Conservation (phyloP, 2,329 filamentous ascomycete species). For the Talaromyces verruculosus region DNA sequence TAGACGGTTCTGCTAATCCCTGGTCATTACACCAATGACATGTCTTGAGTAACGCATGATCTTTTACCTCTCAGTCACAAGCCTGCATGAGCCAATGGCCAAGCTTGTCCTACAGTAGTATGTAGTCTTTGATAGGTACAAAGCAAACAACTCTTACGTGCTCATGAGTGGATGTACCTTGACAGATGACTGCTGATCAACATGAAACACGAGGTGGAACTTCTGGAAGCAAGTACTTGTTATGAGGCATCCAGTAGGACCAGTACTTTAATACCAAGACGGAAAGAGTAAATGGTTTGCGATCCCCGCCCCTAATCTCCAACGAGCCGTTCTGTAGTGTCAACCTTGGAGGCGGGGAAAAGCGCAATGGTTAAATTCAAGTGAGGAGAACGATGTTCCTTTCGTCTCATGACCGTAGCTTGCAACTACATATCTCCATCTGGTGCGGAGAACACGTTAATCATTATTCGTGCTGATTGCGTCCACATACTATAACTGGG, state of each 20-base stretch:
- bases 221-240: neutral
- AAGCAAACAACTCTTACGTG: neutral
- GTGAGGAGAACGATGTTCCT: neutral
- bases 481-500: neutral
- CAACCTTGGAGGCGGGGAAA: constrained; percentile 1
- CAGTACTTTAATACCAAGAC: neutral
- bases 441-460: neutral
- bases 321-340: neutral
- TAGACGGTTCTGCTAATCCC: too few relatives aligned
- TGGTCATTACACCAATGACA: neutral
- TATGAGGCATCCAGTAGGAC: neutral
- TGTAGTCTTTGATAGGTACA: neutral
- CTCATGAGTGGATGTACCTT: neutral
- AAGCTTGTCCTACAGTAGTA: neutral
- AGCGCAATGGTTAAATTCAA: neutral
- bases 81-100: neutral
- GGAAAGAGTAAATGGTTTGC: neutral
- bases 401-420: neutral
- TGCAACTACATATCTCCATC: neutral
- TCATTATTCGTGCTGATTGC: neutral
- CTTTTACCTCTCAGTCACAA: neutral
- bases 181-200: neutral
- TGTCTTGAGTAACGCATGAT: neutral
- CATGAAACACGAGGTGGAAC: neutral
- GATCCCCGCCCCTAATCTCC: neutral